Conservation (phyloP, 2,329 filamentous ascomycete genomes). For the Cladosporium sp. region DNA sequence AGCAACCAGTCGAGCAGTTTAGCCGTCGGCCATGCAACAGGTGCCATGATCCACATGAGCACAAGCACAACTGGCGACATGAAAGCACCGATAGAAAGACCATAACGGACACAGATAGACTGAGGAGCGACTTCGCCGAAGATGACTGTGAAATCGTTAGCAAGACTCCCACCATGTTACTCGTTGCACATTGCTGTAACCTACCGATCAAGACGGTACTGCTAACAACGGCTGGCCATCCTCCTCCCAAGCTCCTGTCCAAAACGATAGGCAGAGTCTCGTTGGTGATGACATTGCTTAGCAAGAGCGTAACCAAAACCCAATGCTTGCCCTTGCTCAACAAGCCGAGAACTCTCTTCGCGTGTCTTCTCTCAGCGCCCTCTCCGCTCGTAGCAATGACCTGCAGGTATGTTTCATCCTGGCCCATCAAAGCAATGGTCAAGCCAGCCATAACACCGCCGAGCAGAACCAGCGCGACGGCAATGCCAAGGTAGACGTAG, state of each 20-base stretch:
- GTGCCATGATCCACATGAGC: slow-evolving; percentile 90
- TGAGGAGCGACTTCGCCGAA: slow-evolving; percentile 97
- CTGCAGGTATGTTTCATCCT: slow-evolving; percentile 95
- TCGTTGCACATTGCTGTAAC: slow-evolving; percentile 27
- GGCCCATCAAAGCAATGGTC: slow-evolving; percentile 81
- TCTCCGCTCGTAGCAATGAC: slow-evolving; percentile 85
- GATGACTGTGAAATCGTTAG: slow-evolving; percentile 65
- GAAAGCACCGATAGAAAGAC: slow-evolving; percentile 89
- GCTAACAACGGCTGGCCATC: slow-evolving; percentile 89
- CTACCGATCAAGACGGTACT: slow-evolving; percentile 92
- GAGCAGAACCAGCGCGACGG: slow-evolving; percentile 76
- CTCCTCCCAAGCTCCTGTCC: slow-evolving; percentile 88
- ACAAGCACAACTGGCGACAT: slow-evolving; percentile 84
- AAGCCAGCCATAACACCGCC: slow-evolving; percentile 93
- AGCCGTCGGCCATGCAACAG: slow-evolving; percentile 89
- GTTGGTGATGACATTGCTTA: slow-evolving; percentile 97
- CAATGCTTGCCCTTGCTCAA: slow-evolving; percentile 92
- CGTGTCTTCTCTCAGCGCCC: slow-evolving; percentile 83
- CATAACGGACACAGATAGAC: slow-evolving; percentile 93
- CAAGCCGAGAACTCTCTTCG: slow-evolving; percentile 74
- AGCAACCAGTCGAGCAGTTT: slow-evolving; percentile 92
- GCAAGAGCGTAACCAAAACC: slow-evolving; percentile 89
- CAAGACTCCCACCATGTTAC: slow-evolving; percentile 22
- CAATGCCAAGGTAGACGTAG: slow-evolving; percentile 79
- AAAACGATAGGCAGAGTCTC: slow-evolving; percentile 94